Percentiles rank a stretch among this genome's conserved stretches.
Conservation (phyloP, 352 stramenopile species). For the Phytophthora pinifolia region DNA sequence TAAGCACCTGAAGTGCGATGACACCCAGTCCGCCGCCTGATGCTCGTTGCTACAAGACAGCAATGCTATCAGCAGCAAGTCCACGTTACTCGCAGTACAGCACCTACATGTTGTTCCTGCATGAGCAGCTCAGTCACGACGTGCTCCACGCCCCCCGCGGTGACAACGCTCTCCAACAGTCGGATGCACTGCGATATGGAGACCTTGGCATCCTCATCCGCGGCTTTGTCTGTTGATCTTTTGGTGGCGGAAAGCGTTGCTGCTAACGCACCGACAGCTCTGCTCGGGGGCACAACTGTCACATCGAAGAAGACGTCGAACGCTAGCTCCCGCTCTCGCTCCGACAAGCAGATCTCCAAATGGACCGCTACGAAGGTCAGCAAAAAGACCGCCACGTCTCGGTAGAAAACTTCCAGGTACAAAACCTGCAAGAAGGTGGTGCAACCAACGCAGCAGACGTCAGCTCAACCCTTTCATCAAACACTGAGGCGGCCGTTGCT, state of each 20-base stretch:
- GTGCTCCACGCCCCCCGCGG: constrained; percentile 25
- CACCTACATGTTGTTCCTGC: constrained; percentile 28
- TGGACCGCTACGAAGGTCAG: constrained; percentile 55
- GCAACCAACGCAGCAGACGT: not conserved
- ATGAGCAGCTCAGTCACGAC: constrained; percentile 41
- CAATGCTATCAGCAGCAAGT: too few relatives aligned
- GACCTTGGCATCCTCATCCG: constrained; percentile 32
- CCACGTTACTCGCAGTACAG: constrained; percentile 4
- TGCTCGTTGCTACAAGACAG: constrained; percentile 13
- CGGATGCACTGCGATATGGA: constrained; percentile 49
- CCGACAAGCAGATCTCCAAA: constrained; percentile 51
- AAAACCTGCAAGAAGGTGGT: constrained; percentile 30
- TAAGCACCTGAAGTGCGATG: constrained; percentile 36
- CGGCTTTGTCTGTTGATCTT: constrained; percentile 2
- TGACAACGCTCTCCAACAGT: constrained; percentile 41
- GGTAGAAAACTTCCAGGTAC: constrained; percentile 59
- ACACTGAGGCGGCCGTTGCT: not conserved
- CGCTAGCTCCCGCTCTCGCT: constrained; percentile 35
- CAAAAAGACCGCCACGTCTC: constrained; percentile 52
- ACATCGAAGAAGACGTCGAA: constrained; percentile 68
- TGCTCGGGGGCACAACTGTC: constrained; percentile 35
- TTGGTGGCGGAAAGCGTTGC: constrained; percentile 38
- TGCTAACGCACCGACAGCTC: constrained; percentile 33
- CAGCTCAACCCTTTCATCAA: not conserved
- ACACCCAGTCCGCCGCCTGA: constrained; percentile 10